A percentile compares a stretch with the other conserved stretches of the same genome.
Conservation (phyloP, 495 filamentous ascomycete genomes). For the Trypethelium eluteriae region DNA sequence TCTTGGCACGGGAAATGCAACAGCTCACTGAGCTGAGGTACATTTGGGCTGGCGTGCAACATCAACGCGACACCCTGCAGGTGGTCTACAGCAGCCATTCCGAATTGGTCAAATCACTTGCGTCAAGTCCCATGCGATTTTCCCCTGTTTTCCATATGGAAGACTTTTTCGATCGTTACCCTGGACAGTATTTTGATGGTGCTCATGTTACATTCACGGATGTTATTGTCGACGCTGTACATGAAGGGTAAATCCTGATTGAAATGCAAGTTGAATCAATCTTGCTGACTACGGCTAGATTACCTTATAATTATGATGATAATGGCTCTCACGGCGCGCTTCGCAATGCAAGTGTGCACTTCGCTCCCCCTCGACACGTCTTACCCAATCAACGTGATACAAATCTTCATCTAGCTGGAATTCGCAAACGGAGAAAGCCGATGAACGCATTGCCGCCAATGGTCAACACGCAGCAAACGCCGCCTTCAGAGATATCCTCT, state of each 20-base stretch:
- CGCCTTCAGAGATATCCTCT: conserved; percentile 1
- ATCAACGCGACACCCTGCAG: conserved; percentile 70
- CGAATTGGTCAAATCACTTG: conserved; percentile 63
- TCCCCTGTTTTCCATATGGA: conserved; percentile 75
- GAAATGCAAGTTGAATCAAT: not conserved
- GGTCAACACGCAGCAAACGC: not conserved
- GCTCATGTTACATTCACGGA: conserved; percentile 45
- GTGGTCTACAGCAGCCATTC: conserved; percentile 63
- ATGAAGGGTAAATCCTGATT: conserved; percentile 23
- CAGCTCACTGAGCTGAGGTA: conserved; percentile 65
- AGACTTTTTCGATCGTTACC: conserved; percentile 78
- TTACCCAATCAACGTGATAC: not conserved
- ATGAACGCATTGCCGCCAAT: not conserved
- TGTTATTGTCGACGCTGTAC: conserved; percentile 27
- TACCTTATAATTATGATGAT: conserved; percentile 2
- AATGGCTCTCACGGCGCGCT: not conserved
- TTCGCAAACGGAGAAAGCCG: conserved; percentile 4
- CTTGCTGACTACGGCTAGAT: conserved; percentile 1
- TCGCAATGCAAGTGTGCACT: not conserved
- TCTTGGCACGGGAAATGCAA: conserved; percentile 67
- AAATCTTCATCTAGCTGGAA: not conserved
- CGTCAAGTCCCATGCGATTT: conserved; percentile 58
- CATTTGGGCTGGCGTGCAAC: conserved; percentile 68
- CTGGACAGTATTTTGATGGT: conserved; percentile 45
- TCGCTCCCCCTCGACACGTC: not conserved